Conservation (phyloP, 2,329 filamentous ascomycete genomes). For the Fusarium mexicanum region DNA sequence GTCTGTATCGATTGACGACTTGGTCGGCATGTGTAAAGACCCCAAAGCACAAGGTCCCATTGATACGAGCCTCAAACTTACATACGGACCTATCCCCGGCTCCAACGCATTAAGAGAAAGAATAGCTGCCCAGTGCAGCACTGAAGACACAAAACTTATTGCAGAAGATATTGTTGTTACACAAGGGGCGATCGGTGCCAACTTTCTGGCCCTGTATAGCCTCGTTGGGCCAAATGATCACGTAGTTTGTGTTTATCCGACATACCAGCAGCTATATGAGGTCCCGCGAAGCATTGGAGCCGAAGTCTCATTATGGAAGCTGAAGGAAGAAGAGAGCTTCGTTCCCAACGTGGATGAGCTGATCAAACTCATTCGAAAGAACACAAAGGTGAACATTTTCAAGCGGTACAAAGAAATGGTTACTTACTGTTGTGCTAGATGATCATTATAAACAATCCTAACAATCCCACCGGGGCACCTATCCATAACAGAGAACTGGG, state of each 20-base stretch:
- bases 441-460: slow-evolving; percentile 73
- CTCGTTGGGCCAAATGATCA: slow-evolving; percentile 80
- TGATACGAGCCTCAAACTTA: slow-evolving; percentile 66
- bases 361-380: slow-evolving; percentile 69
- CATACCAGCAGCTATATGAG: slow-evolving; percentile 85
- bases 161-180: slow-evolving; percentile 77
- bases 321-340: slow-evolving; percentile 71
- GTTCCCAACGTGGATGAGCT: slow-evolving; percentile 74
- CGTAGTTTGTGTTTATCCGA: slow-evolving; percentile 86
- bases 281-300: slow-evolving; percentile 80
- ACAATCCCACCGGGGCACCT: slow-evolving; percentile 82
- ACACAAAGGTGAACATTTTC: slow-evolving; percentile 70
- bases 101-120: slow-evolving; percentile 70
- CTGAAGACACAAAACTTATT: slow-evolving; percentile 57
- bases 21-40: slow-evolving; percentile 67
- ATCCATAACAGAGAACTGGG: slow-evolving; percentile 70
- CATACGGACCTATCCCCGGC: slow-evolving; percentile 78
- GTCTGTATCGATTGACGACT: slow-evolving; percentile 76
- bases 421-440: slow-evolving; percentile 44
- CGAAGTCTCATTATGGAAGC: slow-evolving; percentile 79
- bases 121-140: slow-evolving; percentile 72
- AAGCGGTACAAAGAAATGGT: neutral
- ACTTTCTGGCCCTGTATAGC: slow-evolving; percentile 80
- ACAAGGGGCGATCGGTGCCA: slow-evolving; percentile 84
- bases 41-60: slow-evolving; percentile 54